Evolutionary conservation across 805 yeast genomes (phyloP), one percentile per base, ranked within the genome.

Genomic region (Spathaspora sp.): DNA sequence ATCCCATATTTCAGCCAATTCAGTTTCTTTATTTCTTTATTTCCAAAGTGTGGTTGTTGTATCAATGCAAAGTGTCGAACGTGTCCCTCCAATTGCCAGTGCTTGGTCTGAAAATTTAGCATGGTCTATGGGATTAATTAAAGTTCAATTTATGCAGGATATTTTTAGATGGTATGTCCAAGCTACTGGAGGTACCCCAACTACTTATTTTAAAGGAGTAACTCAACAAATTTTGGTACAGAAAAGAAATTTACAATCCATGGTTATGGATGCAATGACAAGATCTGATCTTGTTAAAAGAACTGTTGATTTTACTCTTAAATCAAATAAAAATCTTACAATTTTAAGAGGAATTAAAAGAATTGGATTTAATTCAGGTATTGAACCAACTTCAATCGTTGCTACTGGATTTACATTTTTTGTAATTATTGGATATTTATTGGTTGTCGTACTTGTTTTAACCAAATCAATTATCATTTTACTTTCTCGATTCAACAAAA

Each of bases 121-220:
- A 28, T 92, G 97, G 97, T 89, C 97, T 1, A 88, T 92, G 87
- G 97, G 97, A 2, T 76, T 92, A 53, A 89, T 92, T 59, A 76
- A 86, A 64, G 80, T 87, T 42, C 61, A 63, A 2, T 92, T 91
- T 65, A 88, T 92, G 96, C 97, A 92, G 69, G 73, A 82, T 54
- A 85, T 88, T 55, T 86, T 88, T 67, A 75, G 93, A 60, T 88
- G 96, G 96, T 88, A 85, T 60, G 81, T 88, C 44, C 91, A 88
- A 65, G 71, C 94, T 28, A 91, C 97, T 1, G 97, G 97, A 47
- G 97, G 97, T 42, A 69, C 79, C 1, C 97, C 97, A 31, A 70
- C 87, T 5, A 75, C 86, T 42, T 83, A 85, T 62, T 71, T 88
- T 55, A 78, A 83, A 14, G 78, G 84, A 3, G 74, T 81, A 12